Base-by-base conservation (phyloP, 73 alveolate species). In the Paraurostyla sp. region DNA sequence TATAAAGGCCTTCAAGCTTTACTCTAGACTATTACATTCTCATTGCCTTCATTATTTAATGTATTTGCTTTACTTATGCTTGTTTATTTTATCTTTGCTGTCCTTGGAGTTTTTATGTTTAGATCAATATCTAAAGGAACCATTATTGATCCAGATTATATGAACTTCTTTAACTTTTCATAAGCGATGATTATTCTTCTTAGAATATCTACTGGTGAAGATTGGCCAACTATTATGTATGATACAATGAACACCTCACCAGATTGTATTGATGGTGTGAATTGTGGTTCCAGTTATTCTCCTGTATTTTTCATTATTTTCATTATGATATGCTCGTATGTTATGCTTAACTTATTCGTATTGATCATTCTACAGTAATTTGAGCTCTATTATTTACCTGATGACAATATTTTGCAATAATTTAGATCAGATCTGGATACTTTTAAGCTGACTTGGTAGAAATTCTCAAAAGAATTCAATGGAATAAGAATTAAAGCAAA, bases 171-270 rank as follows among this genome's bases (percentile, higher is more conserved):
- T 29, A 96, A 97, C 83, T 97, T 97, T 85, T 91, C 90, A 45
- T 46, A 81, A 45, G 96, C 98, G 7, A 69, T 97, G 85, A 49
- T 97, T 0, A 59, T 92, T 23, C 95, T 97, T 7, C 92, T 95
- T 45, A 46, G 98, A 45, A 52, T 91, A 16, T 93, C 98, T 0
- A 97, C 98, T 25, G 99, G 99, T 27, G 99, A 96, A 89, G 93
- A 95, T 85, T 96, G 98, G 98, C 75, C 85, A 51, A 48, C 54
- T 41, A 62, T 95, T 1, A 95, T 96, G 98, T 91, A 71, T 40
- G 96, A 95, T 85, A 42, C 80, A 25, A 78, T 87, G 91, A 58
- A 87, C 54, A 41, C 76, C 22, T 46, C 41, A 32, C 41, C 76
- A 20, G 90, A 59, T 25, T 85, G 92, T 56, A 45, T 80, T 33